Base-by-base conservation (phyloP, 2,329 filamentous ascomycete species). In the Biscogniauxia sp. region DNA sequence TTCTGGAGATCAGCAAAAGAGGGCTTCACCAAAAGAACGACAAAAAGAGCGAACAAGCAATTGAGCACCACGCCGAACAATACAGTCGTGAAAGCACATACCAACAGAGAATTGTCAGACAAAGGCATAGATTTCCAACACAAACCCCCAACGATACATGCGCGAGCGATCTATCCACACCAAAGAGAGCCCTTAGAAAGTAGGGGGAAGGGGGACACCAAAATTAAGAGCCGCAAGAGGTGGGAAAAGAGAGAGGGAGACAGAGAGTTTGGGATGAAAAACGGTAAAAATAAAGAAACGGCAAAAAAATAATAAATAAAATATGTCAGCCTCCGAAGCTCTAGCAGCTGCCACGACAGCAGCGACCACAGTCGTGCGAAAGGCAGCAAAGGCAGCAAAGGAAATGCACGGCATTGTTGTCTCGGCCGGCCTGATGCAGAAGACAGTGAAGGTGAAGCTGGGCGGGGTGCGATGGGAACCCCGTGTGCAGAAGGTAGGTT, bases 381-480 rank as follows among this genome's bases (percentile, higher is more conserved):
- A 74, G 57, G 78, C 79, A 55, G 80, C 78, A 57, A 76, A 74
- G 57, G 78, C 79, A 55, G 80, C 78, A 56, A 80, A 81, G 61
- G 80, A 85, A 70, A 73, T 86, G 60, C 81, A 82, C 62, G 90
- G 89, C 64, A 85, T 94, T 50, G 91, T 94, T 23, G 85, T 93
- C 55, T 92, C 90, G 51, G 87, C 90, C 6, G 91, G 91, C 20
- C 82, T 88, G 61, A 93, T 93, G 88, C 78, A 86, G 61, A 91
- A 88, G 76, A 93, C 90, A 2, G 89, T 93, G 60, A 93, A 91
- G 76, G 91, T 93, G 64, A 85, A 87, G 66, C 82, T 93, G 15
- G 88, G 89, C 56, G 84, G 82, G 15, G 85, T 88, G 72, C 83
- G 85, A 72, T 94, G 89, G 88, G 90, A 93, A 73, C 83, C 82